These are phyloP conservation scores for Cudoniella acicularis DNA, from an alignment of 495 filamentous ascomycete genomes.

Conservation along the genomic window DNA sequence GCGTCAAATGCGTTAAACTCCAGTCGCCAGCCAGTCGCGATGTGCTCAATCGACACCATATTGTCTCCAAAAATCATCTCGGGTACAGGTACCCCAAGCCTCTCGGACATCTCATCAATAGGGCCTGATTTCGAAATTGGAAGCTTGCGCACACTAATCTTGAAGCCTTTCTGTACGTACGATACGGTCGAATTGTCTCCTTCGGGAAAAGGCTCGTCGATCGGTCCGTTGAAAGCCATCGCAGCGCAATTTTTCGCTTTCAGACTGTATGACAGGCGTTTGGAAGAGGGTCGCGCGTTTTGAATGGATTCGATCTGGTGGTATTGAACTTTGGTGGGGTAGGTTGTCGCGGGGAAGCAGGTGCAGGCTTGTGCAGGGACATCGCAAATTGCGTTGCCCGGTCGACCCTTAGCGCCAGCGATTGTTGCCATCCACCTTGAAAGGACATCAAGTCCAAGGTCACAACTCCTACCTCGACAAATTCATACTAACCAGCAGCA, in stretches of 20 bases:
- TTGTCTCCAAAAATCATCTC: constrained; percentile 99
- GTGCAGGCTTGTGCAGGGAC: background rate
- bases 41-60: constrained; percentile 67
- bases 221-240: constrained; percentile 34
- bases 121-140: constrained; percentile 89
- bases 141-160: constrained; percentile 73
- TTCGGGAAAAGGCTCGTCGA: constrained; percentile 37
- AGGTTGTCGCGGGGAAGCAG: constrained; percentile 3
- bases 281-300: too few species aligned
- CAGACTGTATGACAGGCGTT: too few species aligned
- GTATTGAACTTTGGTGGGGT: constrained; percentile 6
- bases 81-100: constrained; percentile 79
- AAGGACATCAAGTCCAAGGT: background rate
- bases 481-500: constrained; percentile 17
- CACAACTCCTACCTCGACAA: background rate
- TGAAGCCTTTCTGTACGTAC: constrained; percentile 59
- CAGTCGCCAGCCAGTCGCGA: constrained; percentile 65
- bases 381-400: background rate
- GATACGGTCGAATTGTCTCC: constrained; percentile 37
- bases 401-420: background rate
- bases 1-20: constrained; percentile 82
- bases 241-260: background rate
- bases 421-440: background rate
- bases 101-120: constrained; percentile 78
- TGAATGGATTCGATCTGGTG: background rate